Evolutionary conservation across 164 flowering plant species (phyloP).

Genomic region (Warburgia ugandensis): DNA sequence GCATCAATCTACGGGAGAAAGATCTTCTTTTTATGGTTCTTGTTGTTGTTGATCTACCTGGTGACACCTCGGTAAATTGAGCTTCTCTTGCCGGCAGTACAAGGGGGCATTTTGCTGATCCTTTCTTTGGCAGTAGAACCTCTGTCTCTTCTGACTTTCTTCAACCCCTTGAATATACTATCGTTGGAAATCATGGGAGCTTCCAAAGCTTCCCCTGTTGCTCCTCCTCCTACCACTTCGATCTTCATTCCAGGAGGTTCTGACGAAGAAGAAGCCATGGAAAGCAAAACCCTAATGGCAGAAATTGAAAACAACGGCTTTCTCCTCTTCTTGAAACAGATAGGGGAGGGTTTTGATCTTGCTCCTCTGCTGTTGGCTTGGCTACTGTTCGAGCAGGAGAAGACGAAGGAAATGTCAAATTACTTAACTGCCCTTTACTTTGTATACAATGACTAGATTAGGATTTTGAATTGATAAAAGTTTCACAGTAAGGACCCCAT

Average conservation of each 20-base stretch:
- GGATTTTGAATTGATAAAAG: too few species aligned
- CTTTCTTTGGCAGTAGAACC: slow-evolving; percentile 95
- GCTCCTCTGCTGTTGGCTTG: neutral
- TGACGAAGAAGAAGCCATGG: slow-evolving; percentile 54
- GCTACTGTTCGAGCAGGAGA: neutral
- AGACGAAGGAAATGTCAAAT: neutral
- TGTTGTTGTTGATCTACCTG: slow-evolving; percentile 33
- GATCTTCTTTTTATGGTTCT: too few species aligned
- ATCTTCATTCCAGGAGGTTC: slow-evolving; percentile 29
- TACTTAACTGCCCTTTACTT: neutral
- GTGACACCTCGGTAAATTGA: slow-evolving; percentile 98
- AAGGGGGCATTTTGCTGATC: slow-evolving; percentile 98
- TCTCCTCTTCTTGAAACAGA: neutral
- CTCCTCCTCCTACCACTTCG: slow-evolving; percentile 37
- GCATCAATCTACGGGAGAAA: too few species aligned
- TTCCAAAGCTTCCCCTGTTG: slow-evolving; percentile 34
- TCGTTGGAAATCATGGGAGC: slow-evolving; percentile 27
- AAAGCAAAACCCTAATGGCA: neutral
- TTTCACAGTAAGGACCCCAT: too few species aligned
- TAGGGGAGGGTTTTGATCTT: neutral
- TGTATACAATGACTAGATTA: too few species aligned
- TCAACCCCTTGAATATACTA: slow-evolving; percentile 49
- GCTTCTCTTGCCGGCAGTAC: slow-evolving; percentile 96
- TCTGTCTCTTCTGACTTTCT: slow-evolving; percentile 78
- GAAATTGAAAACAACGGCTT: neutral